Evolutionary conservation across 140 eudicot genomes (phyloP).

Genomic region (Ambrosia hybrid): DNA sequence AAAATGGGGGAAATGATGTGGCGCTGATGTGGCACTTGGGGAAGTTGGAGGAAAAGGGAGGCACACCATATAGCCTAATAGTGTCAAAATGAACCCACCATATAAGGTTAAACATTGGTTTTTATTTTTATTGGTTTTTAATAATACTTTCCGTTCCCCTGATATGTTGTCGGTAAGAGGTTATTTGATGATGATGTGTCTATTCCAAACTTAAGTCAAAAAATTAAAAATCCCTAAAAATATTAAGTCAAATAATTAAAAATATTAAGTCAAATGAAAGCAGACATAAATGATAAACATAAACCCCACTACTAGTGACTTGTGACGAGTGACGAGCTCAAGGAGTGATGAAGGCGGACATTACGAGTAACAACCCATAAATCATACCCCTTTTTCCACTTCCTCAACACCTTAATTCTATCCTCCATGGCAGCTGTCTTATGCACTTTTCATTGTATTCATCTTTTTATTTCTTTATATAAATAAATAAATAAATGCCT

Average conservation of each 20-base stretch:
- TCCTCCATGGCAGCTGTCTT: conserved; percentile 39
- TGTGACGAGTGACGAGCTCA: too few species aligned
- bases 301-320: not conserved
- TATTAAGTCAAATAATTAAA: not conserved
- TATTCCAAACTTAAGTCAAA: not conserved
- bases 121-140: too few species aligned
- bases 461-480: conserved; percentile 2
- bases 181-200: not conserved
- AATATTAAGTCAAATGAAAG: not conserved
- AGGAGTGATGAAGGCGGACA: conserved; percentile 5
- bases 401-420: not conserved
- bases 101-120: too few species aligned
- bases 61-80: too few species aligned
- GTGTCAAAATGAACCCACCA: too few species aligned
- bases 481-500: not conserved
- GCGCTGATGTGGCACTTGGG: too few species aligned
- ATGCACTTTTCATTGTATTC: conserved; percentile 51
- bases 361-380: not conserved
- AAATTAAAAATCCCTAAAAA: not conserved
- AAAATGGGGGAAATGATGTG: too few species aligned
- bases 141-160: too few species aligned
- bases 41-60: too few species aligned
- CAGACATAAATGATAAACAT: not conserved
- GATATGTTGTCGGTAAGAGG: too few species aligned
- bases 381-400: too few species aligned